phyloP scores from a whole-genome alignment of 2,329 filamentous ascomycete genomes.

The Fusarium tanahbumbuense region DNA sequence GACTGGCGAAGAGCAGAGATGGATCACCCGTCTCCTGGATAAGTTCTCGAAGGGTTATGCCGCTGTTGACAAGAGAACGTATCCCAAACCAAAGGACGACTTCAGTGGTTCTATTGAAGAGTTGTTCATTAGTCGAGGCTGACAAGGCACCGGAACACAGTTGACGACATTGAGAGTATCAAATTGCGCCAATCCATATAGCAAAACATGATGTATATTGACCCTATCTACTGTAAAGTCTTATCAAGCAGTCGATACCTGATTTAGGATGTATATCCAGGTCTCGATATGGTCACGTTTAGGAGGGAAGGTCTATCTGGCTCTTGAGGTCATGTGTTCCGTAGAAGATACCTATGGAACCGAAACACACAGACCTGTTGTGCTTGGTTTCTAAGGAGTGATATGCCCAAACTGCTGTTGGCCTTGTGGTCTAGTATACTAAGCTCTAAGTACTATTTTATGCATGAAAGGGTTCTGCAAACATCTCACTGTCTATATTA shows the following conservation, averaged over 20 bases:
- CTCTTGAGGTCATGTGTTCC: not conserved
- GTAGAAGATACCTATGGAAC: too few species aligned
- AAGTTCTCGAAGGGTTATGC: constrained; percentile 51
- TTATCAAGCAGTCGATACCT: not conserved
- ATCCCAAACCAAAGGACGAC: constrained; percentile 44
- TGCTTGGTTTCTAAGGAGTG: not conserved
- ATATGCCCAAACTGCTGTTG: not conserved
- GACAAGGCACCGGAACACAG: not conserved
- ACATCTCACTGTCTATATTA: not conserved
- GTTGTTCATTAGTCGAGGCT: not conserved
- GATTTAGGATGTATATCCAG: not conserved
- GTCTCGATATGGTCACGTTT: not conserved
- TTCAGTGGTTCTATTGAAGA: not conserved
- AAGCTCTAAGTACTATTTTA: not conserved
- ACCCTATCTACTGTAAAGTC: not conserved
- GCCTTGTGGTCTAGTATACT: not conserved
- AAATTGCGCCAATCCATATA: not conserved
- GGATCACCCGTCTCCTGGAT: constrained; percentile 50
- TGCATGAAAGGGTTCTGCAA: not conserved
- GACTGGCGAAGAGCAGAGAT: constrained; percentile 49
- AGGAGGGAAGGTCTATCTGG: not conserved
- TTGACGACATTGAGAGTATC: not conserved
- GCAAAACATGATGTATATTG: not conserved
- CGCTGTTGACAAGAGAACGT: constrained; percentile 47
- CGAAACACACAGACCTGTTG: not conserved